Conservation (phyloP, 2,329 filamentous ascomycete genomes). For the Colletotrichum tropicicola region DNA sequence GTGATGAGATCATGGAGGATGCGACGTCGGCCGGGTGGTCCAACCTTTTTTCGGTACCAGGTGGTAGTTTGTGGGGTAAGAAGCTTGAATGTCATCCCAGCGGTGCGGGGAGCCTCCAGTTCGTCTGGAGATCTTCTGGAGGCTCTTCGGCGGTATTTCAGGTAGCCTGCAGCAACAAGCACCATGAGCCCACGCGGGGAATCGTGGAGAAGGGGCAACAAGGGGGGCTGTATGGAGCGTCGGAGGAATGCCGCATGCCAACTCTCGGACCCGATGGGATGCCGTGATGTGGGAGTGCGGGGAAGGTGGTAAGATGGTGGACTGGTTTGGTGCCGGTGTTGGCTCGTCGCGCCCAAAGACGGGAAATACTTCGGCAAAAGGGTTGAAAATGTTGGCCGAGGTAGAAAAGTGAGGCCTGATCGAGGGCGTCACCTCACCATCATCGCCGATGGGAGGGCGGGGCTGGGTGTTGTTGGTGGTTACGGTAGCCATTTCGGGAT, state of each 20-base stretch:
- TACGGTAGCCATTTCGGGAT: not conserved
- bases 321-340: not conserved
- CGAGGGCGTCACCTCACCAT: not conserved
- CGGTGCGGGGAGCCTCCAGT: not conserved
- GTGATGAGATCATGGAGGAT: slow-evolving; percentile 2
- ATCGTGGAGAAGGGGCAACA: not conserved
- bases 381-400: not conserved
- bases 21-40: not conserved
- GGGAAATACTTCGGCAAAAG: slow-evolving; percentile 12
- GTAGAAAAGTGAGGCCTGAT: not conserved
- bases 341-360: not conserved
- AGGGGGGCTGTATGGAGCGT: not conserved
- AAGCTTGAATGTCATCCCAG: not conserved
- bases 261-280: not conserved
- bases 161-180: not conserved
- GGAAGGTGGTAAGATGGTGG: slow-evolving; percentile 4
- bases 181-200: not conserved
- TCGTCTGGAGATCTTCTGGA: not conserved
- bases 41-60: not conserved
- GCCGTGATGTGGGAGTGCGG: slow-evolving; percentile 15
- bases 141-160: slow-evolving; percentile 14
- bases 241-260: not conserved
- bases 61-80: not conserved
- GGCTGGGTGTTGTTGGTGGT: not conserved
- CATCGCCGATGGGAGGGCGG: not conserved